phyloP scores from a whole-genome alignment of 2,329 filamentous ascomycete genomes.

The Sporothrix schenckii region DNA sequence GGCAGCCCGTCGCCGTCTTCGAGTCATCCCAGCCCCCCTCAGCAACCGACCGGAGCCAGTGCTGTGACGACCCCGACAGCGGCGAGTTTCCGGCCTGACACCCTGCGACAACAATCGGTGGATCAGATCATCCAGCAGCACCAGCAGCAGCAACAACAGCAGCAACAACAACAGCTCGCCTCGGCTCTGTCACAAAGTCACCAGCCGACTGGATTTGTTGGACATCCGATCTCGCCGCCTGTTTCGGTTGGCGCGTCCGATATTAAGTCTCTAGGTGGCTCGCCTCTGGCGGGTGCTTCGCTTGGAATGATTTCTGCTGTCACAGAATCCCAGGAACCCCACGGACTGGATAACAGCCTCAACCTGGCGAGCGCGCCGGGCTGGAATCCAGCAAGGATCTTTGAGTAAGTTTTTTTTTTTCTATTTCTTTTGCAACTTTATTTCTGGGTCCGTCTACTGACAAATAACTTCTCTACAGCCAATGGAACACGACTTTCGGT shows the following conservation, averaged over 20 bases:
- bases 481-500: conserved; percentile 95
- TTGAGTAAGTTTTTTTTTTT: conserved; percentile 70
- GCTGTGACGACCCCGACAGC: conserved; percentile 43
- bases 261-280: conserved; percentile 74
- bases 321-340: conserved; percentile 56
- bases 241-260: conserved; percentile 73
- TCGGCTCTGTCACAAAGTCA: conserved; percentile 58
- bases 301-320: conserved; percentile 68
- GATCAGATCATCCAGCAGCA: conserved; percentile 49
- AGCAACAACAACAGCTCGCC: conserved; percentile 51
- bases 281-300: conserved; percentile 67
- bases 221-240: conserved; percentile 76
- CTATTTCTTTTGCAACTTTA: not conserved
- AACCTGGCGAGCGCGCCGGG: conserved; percentile 64
- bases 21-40: conserved; percentile 39
- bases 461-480: conserved; percentile 55
- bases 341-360: conserved; percentile 55
- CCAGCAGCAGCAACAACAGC: conserved; percentile 33
- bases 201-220: conserved; percentile 28
- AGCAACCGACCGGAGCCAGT: conserved; percentile 16
- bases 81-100: conserved; percentile 55
- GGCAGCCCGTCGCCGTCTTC: conserved; percentile 67
- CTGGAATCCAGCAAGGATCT: conserved; percentile 87
- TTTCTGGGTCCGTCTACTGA: not conserved
- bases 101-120: conserved; percentile 53